Conservation (phyloP, 306 rosid species). For the Styphnolobium japonicum region DNA sequence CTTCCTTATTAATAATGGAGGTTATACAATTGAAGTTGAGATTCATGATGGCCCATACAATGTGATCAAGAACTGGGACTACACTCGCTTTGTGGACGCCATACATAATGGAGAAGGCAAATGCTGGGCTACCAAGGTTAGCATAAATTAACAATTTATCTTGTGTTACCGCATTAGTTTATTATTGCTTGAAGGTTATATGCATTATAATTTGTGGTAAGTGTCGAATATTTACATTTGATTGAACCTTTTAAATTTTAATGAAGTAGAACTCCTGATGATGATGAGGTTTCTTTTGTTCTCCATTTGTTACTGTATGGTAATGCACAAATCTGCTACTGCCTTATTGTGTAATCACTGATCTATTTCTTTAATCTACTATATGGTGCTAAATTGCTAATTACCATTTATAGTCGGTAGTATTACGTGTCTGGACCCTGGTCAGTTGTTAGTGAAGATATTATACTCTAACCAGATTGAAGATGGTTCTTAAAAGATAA, state of each 20-base stretch:
- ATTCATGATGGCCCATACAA: slow-evolving; percentile 95
- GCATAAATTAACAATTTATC: slow-evolving; percentile 12
- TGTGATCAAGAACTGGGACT: slow-evolving; percentile 91
- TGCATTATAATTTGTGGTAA: background rate
- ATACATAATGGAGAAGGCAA: slow-evolving; percentile 85
- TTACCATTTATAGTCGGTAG: background rate
- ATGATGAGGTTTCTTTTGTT: background rate
- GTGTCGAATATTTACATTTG: background rate
- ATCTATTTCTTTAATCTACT: background rate
- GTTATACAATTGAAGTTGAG: slow-evolving; percentile 88
- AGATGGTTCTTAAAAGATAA: background rate
- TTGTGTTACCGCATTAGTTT: background rate
- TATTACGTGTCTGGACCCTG: background rate
- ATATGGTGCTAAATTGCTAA: background rate
- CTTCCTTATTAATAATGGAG: slow-evolving; percentile 87
- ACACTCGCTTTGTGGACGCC: slow-evolving; percentile 74
- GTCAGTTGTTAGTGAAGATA: background rate
- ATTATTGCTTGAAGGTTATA: background rate
- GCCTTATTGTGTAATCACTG: background rate
- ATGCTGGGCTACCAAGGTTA: slow-evolving; percentile 90
- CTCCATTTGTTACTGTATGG: background rate
- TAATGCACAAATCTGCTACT: background rate
- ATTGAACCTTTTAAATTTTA: background rate
- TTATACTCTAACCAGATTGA: background rate
- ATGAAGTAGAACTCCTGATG: background rate